A percentile compares a stretch with the other conserved stretches of the same genome.
phyloP scores from a whole-genome alignment of 1,284 basidiomycete genomes.

The Peniophora sp. region DNA sequence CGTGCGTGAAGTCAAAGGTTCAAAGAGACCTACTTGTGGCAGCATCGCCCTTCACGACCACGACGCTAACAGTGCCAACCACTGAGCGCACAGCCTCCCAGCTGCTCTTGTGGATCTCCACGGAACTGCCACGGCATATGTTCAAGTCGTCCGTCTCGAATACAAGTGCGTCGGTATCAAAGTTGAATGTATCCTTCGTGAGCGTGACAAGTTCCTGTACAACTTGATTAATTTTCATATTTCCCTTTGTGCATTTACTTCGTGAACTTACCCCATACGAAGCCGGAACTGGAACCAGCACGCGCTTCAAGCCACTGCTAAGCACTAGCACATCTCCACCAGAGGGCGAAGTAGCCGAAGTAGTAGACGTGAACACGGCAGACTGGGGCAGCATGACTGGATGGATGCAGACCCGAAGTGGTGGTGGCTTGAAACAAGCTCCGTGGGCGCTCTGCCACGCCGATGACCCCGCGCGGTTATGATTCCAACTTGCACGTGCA shows the following conservation, averaged over 20 bases:
- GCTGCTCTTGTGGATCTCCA: conserved; percentile 15
- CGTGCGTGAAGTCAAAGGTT: neutral
- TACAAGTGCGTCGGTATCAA: conserved; percentile 5
- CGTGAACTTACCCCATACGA: conserved; percentile 4
- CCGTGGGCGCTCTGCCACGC: too few species aligned
- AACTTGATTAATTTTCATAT: neutral
- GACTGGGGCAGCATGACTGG: conserved; percentile 3
- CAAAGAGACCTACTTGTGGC: neutral
- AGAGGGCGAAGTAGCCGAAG: neutral
- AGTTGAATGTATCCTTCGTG: conserved; percentile 10
- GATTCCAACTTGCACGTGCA: too few species aligned
- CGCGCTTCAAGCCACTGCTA: conserved; percentile 1
- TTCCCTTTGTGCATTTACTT: neutral
- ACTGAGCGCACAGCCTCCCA: conserved; percentile 16
- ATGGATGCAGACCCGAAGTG: too few species aligned
- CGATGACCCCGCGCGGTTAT: too few species aligned
- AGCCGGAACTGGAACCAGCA: conserved; percentile 10
- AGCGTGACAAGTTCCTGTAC: conserved; percentile 8
- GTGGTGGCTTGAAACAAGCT: too few species aligned
- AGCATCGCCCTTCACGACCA: neutral
- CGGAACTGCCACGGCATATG: conserved; percentile 11
- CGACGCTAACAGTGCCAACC: conserved; percentile 11
- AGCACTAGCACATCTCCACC: conserved; percentile 5
- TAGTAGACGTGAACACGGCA: neutral
- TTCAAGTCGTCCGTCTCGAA: conserved; percentile 17